These are phyloP conservation scores for Starmerella gropengiesseri DNA, from an alignment of 805 yeast genomes.

Conservation along the genomic window DNA sequence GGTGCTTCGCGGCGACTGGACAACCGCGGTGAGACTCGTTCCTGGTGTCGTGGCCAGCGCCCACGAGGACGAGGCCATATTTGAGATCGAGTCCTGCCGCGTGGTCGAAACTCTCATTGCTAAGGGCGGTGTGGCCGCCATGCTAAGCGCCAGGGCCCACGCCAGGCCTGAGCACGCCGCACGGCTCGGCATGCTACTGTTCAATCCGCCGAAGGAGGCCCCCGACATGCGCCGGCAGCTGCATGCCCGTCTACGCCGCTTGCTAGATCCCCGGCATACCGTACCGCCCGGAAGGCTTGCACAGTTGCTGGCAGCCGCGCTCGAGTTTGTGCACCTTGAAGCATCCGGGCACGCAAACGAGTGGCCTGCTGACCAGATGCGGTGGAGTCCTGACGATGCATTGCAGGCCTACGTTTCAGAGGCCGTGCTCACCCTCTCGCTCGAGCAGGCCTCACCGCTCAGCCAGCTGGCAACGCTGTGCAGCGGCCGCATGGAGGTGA, in stretches of 20 bases:
- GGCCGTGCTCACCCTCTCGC: not conserved
- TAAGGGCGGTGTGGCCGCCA: not conserved
- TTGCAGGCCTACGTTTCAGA: not conserved
- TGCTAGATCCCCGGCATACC: not conserved
- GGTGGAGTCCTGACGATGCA: too few relatives aligned
- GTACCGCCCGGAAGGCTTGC: not conserved
- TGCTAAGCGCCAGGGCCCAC: not conserved
- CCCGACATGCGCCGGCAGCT: not conserved
- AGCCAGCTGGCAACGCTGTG: not conserved
- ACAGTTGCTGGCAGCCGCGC: not conserved
- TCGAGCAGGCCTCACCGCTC: not conserved
- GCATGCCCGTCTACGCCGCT: not conserved
- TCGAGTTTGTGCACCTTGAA: not conserved
- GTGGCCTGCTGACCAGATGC: too few relatives aligned
- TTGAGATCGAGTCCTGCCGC: conserved; percentile 3
- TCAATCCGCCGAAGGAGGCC: not conserved
- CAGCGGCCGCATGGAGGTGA: not conserved
- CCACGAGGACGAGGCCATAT: not conserved
- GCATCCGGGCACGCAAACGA: too few relatives aligned
- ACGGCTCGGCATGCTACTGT: not conserved
- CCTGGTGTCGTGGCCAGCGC: not conserved
- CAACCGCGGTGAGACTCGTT: not conserved
- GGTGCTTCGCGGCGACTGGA: conserved; percentile 2
- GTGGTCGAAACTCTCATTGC: not conserved
- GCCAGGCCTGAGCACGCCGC: conserved; percentile 1